Conservation (phyloP, 257 asterid genomes). For the Solanum sitiens region DNA sequence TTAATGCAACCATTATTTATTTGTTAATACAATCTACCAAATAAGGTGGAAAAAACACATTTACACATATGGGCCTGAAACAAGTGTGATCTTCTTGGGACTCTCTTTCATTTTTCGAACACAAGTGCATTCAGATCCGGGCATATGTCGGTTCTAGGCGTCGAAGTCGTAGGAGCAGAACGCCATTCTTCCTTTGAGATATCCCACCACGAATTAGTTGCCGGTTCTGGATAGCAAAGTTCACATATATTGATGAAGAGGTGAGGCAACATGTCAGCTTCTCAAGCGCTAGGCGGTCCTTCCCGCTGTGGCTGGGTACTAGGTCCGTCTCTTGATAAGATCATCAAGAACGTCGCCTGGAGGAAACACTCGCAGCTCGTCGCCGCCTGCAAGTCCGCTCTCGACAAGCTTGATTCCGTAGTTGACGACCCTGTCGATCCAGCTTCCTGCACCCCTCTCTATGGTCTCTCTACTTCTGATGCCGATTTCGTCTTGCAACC, state of each 20-base stretch:
- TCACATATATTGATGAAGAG: background rate
- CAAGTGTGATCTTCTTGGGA: background rate
- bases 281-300: slow-evolving; percentile 85
- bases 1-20: too few species aligned
- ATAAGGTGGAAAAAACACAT: background rate
- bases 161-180: background rate
- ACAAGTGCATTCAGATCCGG: background rate
- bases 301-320: slow-evolving; percentile 93
- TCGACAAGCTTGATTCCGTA: slow-evolving; percentile 78
- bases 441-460: slow-evolving; percentile 70
- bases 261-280: background rate
- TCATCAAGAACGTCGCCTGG: slow-evolving; percentile 95
- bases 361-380: slow-evolving; percentile 91
- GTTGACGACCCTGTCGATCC: slow-evolving; percentile 60
- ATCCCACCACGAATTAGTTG: background rate
- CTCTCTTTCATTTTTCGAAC: background rate
- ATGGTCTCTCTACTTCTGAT: slow-evolving; percentile 60
- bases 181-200: background rate
- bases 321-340: slow-evolving; percentile 94
- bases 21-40: too few species aligned
- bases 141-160: background rate
- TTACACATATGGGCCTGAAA: background rate
- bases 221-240: background rate
- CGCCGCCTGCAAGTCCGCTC: slow-evolving; percentile 75
- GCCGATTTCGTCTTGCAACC: slow-evolving; percentile 68